Percentiles rank a stretch among this genome's conserved stretches.
phyloP scores from a whole-genome alignment of 164 flowering plant genomes.

The Magnolia officinalis region DNA sequence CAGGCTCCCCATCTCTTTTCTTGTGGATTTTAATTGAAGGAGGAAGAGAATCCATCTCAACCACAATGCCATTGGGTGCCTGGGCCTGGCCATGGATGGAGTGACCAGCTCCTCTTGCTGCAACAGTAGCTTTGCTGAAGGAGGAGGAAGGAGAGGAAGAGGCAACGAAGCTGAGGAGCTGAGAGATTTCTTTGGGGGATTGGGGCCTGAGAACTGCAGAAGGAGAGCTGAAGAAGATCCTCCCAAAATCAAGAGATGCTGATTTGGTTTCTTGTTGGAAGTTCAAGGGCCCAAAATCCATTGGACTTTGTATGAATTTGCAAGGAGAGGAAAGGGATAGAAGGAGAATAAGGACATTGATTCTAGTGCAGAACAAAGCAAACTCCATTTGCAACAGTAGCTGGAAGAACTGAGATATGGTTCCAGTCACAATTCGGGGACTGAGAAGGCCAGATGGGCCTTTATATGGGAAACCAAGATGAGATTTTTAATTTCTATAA shows the following conservation, averaged over 20 bases:
- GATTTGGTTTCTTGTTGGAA: constrained; percentile 24
- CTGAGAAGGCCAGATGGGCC: background rate
- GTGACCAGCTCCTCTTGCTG: constrained; percentile 41
- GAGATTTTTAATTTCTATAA: background rate
- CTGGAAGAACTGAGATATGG: background rate
- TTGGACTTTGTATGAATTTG: constrained; percentile 34
- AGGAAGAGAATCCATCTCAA: constrained; percentile 36
- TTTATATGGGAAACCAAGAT: background rate
- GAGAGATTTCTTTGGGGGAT: constrained; percentile 30
- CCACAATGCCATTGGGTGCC: constrained; percentile 35
- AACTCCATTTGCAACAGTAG: constrained; percentile 16
- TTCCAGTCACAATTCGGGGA: background rate
- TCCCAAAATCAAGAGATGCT: constrained; percentile 31
- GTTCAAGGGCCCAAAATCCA: constrained; percentile 29
- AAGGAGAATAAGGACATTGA: constrained; percentile 24
- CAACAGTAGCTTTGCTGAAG: constrained; percentile 29
- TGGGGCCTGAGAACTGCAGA: constrained; percentile 29
- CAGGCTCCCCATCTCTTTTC: constrained; percentile 7
- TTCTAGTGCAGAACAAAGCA: constrained; percentile 20
- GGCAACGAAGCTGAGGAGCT: constrained; percentile 22
- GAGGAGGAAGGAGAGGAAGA: constrained; percentile 24
- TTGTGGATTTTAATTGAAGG: constrained; percentile 22
- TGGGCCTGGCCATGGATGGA: constrained; percentile 42
- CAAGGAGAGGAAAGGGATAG: constrained; percentile 26
- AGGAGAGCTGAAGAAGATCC: constrained; percentile 29